These are phyloP conservation scores for Colletotrichum sp. DNA, from an alignment of 2,329 filamentous ascomycete genomes.

Conservation along the genomic window DNA sequence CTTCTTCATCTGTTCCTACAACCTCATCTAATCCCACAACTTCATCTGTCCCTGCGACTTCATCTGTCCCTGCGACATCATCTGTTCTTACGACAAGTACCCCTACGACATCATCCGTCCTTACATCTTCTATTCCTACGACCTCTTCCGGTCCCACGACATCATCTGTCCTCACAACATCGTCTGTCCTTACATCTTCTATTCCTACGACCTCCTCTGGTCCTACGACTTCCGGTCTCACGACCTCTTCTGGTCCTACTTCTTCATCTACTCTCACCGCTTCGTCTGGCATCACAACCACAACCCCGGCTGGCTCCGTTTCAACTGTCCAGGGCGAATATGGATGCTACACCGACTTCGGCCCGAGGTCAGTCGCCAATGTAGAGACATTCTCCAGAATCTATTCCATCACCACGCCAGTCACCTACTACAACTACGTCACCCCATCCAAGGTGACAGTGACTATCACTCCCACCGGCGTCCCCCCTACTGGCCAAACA, in stretches of 20 bases:
- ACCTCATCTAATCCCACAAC: neutral
- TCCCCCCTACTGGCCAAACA: neutral
- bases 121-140: neutral
- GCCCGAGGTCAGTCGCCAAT: neutral
- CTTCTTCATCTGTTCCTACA: neutral
- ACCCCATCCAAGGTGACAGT: neutral
- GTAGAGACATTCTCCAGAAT: conserved; percentile 2
- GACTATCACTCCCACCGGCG: neutral
- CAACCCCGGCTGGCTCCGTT: neutral
- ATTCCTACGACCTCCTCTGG: neutral
- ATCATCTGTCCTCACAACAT: neutral
- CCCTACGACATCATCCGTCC: neutral
- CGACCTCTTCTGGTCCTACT: neutral
- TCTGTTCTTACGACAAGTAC: neutral
- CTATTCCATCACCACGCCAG: conserved; percentile 6
- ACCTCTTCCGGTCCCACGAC: neutral
- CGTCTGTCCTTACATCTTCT: neutral
- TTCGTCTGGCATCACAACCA: neutral
- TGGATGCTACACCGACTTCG: conserved; percentile 16
- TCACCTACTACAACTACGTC: conserved; percentile 1
- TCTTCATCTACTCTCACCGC: neutral
- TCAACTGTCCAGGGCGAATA: conserved; percentile 1
- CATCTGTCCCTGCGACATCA: neutral
- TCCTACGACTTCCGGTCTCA: neutral
- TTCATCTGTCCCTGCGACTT: neutral